Percentiles rank a stretch among this genome's conserved stretches.
These are phyloP conservation scores for Fonsecaea erecta DNA, from an alignment of 2,329 filamentous ascomycete genomes.

Conservation along the genomic window DNA sequence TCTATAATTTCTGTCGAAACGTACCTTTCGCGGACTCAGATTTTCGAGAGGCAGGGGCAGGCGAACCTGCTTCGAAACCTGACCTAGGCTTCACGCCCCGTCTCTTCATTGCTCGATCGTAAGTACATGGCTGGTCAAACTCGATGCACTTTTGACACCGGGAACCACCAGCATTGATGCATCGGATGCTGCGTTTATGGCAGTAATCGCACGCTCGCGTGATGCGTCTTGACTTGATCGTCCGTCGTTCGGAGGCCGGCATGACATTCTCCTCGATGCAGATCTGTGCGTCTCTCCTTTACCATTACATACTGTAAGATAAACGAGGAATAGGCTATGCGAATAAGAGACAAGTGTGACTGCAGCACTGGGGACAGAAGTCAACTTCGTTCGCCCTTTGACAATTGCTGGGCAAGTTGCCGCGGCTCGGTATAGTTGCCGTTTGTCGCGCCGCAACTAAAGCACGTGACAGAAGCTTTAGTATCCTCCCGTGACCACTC, in stretches of 20 bases:
- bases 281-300: conserved; percentile 1
- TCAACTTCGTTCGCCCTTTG: background rate
- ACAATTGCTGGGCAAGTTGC: background rate
- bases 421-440: conserved; percentile 5
- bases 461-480: background rate
- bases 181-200: conserved; percentile 55
- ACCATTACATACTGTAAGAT: conserved; percentile 14
- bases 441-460: background rate
- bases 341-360: background rate
- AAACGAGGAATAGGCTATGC: background rate
- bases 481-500: background rate
- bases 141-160: conserved; percentile 58
- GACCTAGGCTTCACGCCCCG: conserved; percentile 41
- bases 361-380: background rate
- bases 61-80: conserved; percentile 1
- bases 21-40: conserved; percentile 10
- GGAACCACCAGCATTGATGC: conserved; percentile 43
- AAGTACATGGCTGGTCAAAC: conserved; percentile 57
- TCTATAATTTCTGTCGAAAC: conserved; percentile 5
- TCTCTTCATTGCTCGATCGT: conserved; percentile 51
- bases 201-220: conserved; percentile 52
- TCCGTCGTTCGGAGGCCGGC: conserved; percentile 15
- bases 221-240: conserved; percentile 26
- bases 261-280: conserved; percentile 14
- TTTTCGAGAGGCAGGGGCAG: conserved; percentile 1